Percentiles rank a stretch among this genome's conserved stretches.
Evolutionary conservation across 208 protist species (phyloP).

Genomic region (Crithidia bombi): DNA sequence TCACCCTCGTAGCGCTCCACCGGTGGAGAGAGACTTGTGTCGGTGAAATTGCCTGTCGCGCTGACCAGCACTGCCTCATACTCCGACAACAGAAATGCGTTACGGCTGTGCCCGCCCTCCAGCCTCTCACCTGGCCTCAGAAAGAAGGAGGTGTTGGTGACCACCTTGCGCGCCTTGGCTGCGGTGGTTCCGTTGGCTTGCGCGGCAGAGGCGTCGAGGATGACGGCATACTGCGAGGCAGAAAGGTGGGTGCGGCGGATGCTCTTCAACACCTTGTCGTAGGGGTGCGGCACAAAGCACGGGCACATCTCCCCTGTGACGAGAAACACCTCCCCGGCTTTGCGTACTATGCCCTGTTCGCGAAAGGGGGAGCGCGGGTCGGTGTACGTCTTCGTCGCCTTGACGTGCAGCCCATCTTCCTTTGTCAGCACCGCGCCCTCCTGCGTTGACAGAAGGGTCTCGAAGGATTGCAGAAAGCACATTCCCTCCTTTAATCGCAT

Average conservation of each 20-base stretch:
- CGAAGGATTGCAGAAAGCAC: conserved; percentile 82
- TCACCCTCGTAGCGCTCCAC: conserved; percentile 78
- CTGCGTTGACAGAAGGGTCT: conserved; percentile 69
- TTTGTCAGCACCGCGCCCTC: conserved; percentile 63
- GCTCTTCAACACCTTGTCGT: conserved; percentile 84
- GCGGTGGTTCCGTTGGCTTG: conserved; percentile 18
- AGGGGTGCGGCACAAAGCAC: conserved; percentile 92
- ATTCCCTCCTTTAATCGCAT: conserved; percentile 47
- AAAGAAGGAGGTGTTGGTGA: conserved; percentile 88
- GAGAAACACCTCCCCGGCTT: conserved; percentile 78
- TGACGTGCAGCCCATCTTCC: conserved; percentile 87
- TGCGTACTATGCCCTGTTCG: conserved; percentile 54
- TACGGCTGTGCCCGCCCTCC: conserved; percentile 51
- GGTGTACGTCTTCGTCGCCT: conserved; percentile 77
- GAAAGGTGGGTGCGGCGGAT: conserved; percentile 71
- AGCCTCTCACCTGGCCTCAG: conserved; percentile 79
- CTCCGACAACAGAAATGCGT: conserved; percentile 75
- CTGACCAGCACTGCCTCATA: conserved; percentile 87
- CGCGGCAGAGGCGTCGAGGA: conserved; percentile 40
- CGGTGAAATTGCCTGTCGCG: conserved; percentile 73
- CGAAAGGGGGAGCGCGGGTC: conserved; percentile 77
- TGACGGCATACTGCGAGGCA: conserved; percentile 40
- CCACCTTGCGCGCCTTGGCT: conserved; percentile 42
- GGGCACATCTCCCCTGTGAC: conserved; percentile 82
- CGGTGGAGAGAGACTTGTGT: conserved; percentile 23